Evolutionary conservation across 2,329 filamentous ascomycete species (phyloP).

Genomic region (Pyrenophora teres): DNA sequence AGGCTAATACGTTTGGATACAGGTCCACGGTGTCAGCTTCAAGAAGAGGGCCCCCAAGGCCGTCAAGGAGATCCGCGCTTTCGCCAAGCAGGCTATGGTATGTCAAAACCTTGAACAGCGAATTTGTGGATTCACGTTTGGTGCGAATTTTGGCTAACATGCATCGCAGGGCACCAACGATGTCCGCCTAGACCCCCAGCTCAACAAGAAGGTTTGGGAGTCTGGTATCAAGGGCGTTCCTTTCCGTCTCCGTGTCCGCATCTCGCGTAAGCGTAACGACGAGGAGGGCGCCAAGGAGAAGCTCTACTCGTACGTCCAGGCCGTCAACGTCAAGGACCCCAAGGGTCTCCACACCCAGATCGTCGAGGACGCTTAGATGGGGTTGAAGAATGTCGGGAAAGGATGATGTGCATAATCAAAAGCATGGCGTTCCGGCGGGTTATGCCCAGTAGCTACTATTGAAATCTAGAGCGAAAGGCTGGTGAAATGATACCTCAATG

Average conservation of each 20-base stretch:
- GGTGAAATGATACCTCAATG: conserved; percentile 44
- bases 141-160: conserved; percentile 19
- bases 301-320: conserved; percentile 99
- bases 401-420: conserved; percentile 39
- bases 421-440: conserved; percentile 44
- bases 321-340: conserved; percentile 98
- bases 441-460: conserved; percentile 39
- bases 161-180: conserved; percentile 81
- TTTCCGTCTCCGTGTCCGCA: conserved; percentile 95
- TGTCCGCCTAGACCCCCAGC: conserved; percentile 95
- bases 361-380: conserved; percentile 68
- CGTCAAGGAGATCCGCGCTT: conserved; percentile 99
- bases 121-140: neutral
- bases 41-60: conserved; percentile 99
- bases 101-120: conserved; percentile 44
- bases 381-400: conserved; percentile 14
- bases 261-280: conserved; percentile 99
- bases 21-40: conserved; percentile 98
- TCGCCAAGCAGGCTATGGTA: conserved; percentile 96
- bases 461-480: conserved; percentile 39
- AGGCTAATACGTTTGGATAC: conserved; percentile 54
- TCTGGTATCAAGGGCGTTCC: conserved; percentile 98
- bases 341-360: conserved; percentile 95
- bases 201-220: conserved; percentile 99
- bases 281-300: conserved; percentile 99